phyloP scores from a whole-genome alignment of 2,329 filamentous ascomycete genomes.

The Hypoxylon sp. region DNA sequence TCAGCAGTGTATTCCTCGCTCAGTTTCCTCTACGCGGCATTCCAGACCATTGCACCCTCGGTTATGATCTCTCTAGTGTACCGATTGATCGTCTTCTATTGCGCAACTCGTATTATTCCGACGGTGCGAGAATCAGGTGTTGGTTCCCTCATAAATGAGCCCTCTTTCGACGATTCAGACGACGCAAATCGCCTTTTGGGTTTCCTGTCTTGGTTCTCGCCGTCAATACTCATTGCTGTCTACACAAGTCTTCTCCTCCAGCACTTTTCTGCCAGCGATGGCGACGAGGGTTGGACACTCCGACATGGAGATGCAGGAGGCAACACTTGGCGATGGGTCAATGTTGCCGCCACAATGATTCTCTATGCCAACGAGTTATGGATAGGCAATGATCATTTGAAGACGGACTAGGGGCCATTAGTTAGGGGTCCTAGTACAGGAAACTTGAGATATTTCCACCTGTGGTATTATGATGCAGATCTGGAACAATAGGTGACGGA shows the following conservation, averaged over 20 bases:
- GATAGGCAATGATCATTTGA: slow-evolving; percentile 93
- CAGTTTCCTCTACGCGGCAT: slow-evolving; percentile 88
- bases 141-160: slow-evolving; percentile 85
- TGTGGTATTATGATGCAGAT: slow-evolving; percentile 26
- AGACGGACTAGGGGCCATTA: slow-evolving; percentile 75
- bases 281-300: slow-evolving; percentile 83
- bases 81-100: slow-evolving; percentile 94
- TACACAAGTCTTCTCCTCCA: slow-evolving; percentile 97
- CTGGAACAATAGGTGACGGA: slow-evolving; percentile 19
- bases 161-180: slow-evolving; percentile 87
- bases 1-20: slow-evolving; percentile 86
- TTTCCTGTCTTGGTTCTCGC: slow-evolving; percentile 93
- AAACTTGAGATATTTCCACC: slow-evolving; percentile 27
- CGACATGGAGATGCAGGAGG: slow-evolving; percentile 86
- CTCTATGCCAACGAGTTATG: slow-evolving; percentile 93
- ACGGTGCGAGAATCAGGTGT: slow-evolving; percentile 91
- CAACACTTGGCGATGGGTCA: slow-evolving; percentile 94
- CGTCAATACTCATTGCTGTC: slow-evolving; percentile 93
- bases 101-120: slow-evolving; percentile 94
- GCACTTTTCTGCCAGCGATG: slow-evolving; percentile 86
- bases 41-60: slow-evolving; percentile 95
- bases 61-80: slow-evolving; percentile 96
- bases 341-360: slow-evolving; percentile 88
- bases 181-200: slow-evolving; percentile 84
- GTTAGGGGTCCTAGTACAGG: slow-evolving; percentile 3